Conservation (phyloP, 257 asterid species). For the Primulina huaijiensis region DNA sequence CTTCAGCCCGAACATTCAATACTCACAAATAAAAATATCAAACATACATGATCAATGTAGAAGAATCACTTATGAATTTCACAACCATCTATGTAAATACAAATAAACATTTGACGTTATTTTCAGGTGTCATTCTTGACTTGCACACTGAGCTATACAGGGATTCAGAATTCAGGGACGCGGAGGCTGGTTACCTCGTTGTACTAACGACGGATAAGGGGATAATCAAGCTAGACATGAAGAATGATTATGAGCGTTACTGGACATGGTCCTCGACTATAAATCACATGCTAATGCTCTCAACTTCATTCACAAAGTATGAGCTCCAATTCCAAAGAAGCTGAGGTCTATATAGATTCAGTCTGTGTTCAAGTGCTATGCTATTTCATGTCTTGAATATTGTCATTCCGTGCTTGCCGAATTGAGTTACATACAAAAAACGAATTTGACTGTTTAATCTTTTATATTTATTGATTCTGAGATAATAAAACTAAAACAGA, state of each 20-base stretch:
- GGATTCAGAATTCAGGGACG: slow-evolving; percentile 47
- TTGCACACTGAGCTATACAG: neutral
- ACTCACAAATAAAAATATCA: neutral
- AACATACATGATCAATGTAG: neutral
- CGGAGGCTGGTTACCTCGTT: slow-evolving; percentile 57
- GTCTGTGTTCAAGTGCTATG: slow-evolving; percentile 19
- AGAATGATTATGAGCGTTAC: slow-evolving; percentile 55
- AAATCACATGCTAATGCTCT: slow-evolving; percentile 74
- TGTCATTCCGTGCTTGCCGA: slow-evolving; percentile 7
- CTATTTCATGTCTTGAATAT: slow-evolving; percentile 15
- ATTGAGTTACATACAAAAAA: too few relatives aligned
- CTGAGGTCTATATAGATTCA: slow-evolving; percentile 25
- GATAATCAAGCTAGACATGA: slow-evolving; percentile 65
- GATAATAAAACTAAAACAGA: neutral
- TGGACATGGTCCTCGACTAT: slow-evolving; percentile 73
- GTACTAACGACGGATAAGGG: slow-evolving; percentile 70
- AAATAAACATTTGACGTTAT: neutral
- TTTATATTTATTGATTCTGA: neutral
- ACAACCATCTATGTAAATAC: too few relatives aligned
- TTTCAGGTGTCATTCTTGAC: neutral
- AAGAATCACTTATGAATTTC: too few relatives aligned
- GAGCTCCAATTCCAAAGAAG: slow-evolving; percentile 52
- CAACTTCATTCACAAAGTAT: slow-evolving; percentile 52
- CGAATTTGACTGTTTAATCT: too few relatives aligned
- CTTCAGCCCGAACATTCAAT: neutral